These are phyloP conservation scores for Colletotrichum godetiae DNA, from an alignment of 2,329 filamentous ascomycete genomes.

Conservation along the genomic window DNA sequence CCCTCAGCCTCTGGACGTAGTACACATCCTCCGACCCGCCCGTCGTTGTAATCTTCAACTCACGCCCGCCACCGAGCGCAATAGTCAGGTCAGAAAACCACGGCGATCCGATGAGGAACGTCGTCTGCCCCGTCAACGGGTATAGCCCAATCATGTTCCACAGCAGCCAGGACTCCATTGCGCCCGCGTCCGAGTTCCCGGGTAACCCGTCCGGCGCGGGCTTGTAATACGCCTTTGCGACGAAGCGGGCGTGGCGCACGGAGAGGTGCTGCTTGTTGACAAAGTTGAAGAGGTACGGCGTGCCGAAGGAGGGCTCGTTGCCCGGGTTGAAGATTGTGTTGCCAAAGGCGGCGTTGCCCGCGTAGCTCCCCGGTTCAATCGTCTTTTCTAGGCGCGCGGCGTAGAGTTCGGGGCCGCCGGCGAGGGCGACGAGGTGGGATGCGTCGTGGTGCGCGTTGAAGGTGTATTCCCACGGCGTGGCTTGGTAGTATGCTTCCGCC, in stretches of 20 bases:
- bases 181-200: conserved; percentile 77
- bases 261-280: conserved; percentile 70
- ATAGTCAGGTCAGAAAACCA: conserved; percentile 72
- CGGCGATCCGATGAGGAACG: conserved; percentile 73
- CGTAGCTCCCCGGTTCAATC: conserved; percentile 62
- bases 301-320: conserved; percentile 75
- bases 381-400: conserved; percentile 69
- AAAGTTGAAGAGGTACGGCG: conserved; percentile 77
- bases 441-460: conserved; percentile 78
- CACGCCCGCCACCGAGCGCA: conserved; percentile 64
- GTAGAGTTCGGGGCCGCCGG: conserved; percentile 67
- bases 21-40: conserved; percentile 61
- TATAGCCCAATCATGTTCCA: conserved; percentile 78
- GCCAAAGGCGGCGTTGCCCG: conserved; percentile 55
- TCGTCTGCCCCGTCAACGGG: conserved; percentile 75
- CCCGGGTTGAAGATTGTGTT: conserved; percentile 74
- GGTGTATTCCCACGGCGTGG: conserved; percentile 72
- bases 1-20: conserved; percentile 74
- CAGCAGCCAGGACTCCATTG: conserved; percentile 77
- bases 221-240: conserved; percentile 70
- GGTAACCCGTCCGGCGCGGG: conserved; percentile 68
- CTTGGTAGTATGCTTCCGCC: conserved; percentile 69
- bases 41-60: conserved; percentile 63
- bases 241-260: conserved; percentile 66
- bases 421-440: conserved; percentile 60